Percentiles rank a stretch among this genome's conserved stretches.
Conservation (phyloP, 306 rosid genomes). For the Amphicarpaea edgeworthii region DNA sequence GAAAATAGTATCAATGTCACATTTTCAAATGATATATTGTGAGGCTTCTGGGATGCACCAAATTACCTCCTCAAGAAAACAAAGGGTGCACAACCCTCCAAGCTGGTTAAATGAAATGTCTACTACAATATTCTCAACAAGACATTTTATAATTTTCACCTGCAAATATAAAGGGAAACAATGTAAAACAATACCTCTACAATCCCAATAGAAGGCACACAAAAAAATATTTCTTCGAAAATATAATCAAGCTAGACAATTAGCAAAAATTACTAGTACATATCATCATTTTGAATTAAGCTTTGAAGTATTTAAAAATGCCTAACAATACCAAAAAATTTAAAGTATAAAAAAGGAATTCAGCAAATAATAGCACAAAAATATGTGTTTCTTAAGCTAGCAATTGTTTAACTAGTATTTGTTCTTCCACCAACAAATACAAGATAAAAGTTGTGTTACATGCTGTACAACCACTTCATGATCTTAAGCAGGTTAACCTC, state of each 20-base stretch:
- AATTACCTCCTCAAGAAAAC: constrained; percentile 97
- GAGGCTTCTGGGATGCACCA: constrained; percentile 34
- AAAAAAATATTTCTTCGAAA: not conserved
- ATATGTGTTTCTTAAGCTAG: constrained; percentile 19
- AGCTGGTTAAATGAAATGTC: constrained; percentile 98
- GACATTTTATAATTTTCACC: constrained; percentile 98
- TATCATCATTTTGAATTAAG: not conserved
- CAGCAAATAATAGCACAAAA: constrained; percentile 11
- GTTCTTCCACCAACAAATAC: constrained; percentile 23
- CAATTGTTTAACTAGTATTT: constrained; percentile 23
- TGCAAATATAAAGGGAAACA: constrained; percentile 47
- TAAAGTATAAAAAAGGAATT: not conserved
- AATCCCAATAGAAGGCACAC: not conserved
- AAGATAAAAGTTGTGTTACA: constrained; percentile 1
- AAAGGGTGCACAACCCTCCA: constrained; percentile 98
- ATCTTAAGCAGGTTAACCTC: too few species aligned
- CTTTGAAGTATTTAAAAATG: constrained; percentile 4
- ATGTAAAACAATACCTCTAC: constrained; percentile 1
- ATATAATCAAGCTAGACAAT: constrained; percentile 3
- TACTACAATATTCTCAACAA: constrained; percentile 98
- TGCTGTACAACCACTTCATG: not conserved
- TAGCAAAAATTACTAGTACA: not conserved
- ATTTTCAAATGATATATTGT: constrained; percentile 31
- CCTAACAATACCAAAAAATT: not conserved
- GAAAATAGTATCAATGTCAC: not conserved